A percentile compares a stretch with the other conserved stretches of the same genome.
Evolutionary conservation across 1,284 basidiomycete species (phyloP).

Genomic region (Cryptococcus deneoformans): DNA sequence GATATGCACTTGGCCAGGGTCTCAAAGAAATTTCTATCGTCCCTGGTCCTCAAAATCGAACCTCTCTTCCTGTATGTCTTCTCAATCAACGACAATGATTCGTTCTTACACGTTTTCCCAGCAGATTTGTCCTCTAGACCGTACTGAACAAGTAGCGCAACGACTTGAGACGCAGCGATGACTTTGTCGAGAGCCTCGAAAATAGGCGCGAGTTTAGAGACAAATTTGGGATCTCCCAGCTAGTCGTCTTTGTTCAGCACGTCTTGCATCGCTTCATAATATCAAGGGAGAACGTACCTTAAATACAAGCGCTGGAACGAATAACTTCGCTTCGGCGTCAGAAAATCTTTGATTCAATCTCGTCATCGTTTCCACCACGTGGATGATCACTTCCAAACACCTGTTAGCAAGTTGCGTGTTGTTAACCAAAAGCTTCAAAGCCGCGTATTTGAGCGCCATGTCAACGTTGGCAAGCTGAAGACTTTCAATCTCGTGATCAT

Average conservation of each 20-base stretch:
- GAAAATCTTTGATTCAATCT: conserved; percentile 73
- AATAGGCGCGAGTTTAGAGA: conserved; percentile 51
- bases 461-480: conserved; percentile 89
- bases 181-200: conserved; percentile 52
- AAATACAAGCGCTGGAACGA: conserved; percentile 85
- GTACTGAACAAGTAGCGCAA: conserved; percentile 79
- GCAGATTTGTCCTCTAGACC: conserved; percentile 45
- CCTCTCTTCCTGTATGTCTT: conserved; percentile 45
- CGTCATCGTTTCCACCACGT: conserved; percentile 70
- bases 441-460: conserved; percentile 89
- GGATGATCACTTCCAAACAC: conserved; percentile 83
- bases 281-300: conserved; percentile 60
- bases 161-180: conserved; percentile 57
- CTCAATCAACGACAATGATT: conserved; percentile 42
- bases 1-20: conserved; percentile 59
- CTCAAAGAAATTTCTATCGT: conserved; percentile 43
- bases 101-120: conserved; percentile 47
- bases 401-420: conserved; percentile 88
- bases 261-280: not conserved
- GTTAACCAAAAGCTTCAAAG: conserved; percentile 85
- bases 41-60: conserved; percentile 36
- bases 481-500: conserved; percentile 59
- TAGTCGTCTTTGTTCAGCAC: conserved; percentile 17
- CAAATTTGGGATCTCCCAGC: conserved; percentile 56
- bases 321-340: conserved; percentile 82